Base-by-base conservation (phyloP, 2,329 filamentous ascomycete species). In the Biscogniauxia marginata region DNA sequence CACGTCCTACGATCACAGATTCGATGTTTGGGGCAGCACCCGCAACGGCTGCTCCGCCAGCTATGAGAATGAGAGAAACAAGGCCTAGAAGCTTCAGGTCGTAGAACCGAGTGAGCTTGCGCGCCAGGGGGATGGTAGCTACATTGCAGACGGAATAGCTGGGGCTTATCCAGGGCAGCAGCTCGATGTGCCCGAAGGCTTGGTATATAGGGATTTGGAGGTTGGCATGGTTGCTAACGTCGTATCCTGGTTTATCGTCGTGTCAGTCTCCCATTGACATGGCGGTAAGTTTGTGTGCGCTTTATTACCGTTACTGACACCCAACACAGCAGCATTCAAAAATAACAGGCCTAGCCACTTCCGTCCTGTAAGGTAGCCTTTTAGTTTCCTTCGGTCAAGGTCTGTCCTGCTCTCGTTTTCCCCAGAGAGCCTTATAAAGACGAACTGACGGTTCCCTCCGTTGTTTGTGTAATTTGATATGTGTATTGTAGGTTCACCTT, bases 161-260 rank as follows among this genome's bases (percentile, higher is more conserved):
- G 16, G 74, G 61, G 18, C 64, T 66, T 9, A 75, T 65, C 74
- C 73, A 75, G 3, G 71, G 67, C 3, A 76, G 62, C 1, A 74
- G 63, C 25, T 74, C 67, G 46, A 75, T 70, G 16, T 68, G 63
- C 5, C 72, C 71, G 49, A 75, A 73, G 20, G 79, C 80, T 53
- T 79, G 73, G 67, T 85, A 85, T 52, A 86, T 79, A 3, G 80
- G 82, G 13, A 73, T 71, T 65, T 84, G 85, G 53, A 82, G 79
- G 61, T 84, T 79, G 6, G 81, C 77, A n/a, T 78, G 76, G 52
- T 78, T 75, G 56, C 72, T 72, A 11, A 74, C 68, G 53, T 75
- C 73, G 62, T 75, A 76, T 16, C 73, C 74, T 74, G 48, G 22
- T 39, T 9, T 3, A 16, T 6, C 4, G 30, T 16, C n/a, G 30